Evolutionary conservation across 208 protist genomes (phyloP).

Genomic region (Acanthamoeba triangularis): DNA sequence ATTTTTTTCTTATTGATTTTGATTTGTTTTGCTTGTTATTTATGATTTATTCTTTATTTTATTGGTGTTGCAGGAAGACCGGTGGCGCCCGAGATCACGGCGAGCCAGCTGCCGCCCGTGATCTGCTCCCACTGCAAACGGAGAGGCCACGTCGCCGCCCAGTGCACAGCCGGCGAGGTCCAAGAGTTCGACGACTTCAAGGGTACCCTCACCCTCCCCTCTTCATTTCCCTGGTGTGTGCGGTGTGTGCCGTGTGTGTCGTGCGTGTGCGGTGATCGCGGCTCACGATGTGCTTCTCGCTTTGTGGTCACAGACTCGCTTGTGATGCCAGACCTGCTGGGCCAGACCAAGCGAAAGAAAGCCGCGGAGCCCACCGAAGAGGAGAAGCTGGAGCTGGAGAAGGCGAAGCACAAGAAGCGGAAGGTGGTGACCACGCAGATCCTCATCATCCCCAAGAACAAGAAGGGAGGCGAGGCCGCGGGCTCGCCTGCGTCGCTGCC

Average conservation of each 20-base stretch:
- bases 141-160: not conserved
- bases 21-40: not conserved
- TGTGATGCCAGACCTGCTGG: conserved; percentile 22
- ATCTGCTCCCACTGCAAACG: conserved; percentile 23
- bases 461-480: not conserved
- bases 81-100: not conserved
- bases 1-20: not conserved
- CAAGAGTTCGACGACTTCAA: conserved; percentile 49
- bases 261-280: not conserved
- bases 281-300: not conserved
- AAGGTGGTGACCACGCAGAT: conserved; percentile 58
- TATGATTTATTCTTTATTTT: not conserved
- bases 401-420: not conserved
- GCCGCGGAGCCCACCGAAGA: not conserved
- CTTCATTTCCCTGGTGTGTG: not conserved
- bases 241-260: not conserved
- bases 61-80: not conserved
- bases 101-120: conserved; percentile 37
- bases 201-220: not conserved
- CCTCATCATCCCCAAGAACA: conserved; percentile 55
- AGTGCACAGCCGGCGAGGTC: conserved; percentile 3
- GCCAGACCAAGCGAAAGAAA: conserved; percentile 16
- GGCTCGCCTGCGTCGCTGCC: not conserved
- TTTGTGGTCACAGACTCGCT: conserved; percentile 6
- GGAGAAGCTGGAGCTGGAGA: not conserved